Conservation (phyloP, 1,284 basidiomycete genomes). For the Trametes sp. region DNA sequence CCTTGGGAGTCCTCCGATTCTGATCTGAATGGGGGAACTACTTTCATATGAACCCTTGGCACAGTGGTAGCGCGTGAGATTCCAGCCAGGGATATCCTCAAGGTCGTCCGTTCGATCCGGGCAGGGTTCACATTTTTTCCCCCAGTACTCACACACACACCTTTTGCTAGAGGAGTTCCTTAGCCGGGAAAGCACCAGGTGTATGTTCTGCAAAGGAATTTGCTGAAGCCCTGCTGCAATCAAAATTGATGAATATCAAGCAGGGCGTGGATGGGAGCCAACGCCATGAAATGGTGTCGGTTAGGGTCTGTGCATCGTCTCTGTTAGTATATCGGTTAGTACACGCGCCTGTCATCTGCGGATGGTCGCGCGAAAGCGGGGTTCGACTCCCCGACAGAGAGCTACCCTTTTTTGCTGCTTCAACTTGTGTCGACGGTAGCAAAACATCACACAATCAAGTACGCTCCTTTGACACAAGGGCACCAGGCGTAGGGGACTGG, state of each 20-base stretch:
- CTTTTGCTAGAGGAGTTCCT: no score
- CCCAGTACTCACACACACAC: neutral
- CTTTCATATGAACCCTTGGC: conserved; percentile 35
- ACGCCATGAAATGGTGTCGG: neutral
- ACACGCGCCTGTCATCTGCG: neutral
- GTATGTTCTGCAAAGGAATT: no score
- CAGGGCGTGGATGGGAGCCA: no score
- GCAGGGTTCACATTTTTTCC: conserved; percentile 37
- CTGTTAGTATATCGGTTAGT: conserved; percentile 5
- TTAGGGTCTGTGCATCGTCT: neutral
- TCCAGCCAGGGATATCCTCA: conserved; percentile 36
- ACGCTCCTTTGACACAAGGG: no score
- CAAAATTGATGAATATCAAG: no score
- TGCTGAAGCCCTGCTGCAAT: no score
- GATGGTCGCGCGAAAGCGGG: conserved; percentile 47
- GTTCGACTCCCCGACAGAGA: conserved; percentile 52
- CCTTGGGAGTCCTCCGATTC: no score
- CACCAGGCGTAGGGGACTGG: no score
- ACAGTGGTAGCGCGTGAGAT: conserved; percentile 36
- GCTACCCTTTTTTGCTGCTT: conserved; percentile 5
- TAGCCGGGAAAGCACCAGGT: no score
- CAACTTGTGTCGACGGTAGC: neutral
- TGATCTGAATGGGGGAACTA: no score
- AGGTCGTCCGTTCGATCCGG: conserved; percentile 45
- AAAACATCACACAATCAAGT: no score